These are phyloP conservation scores for Trichosanthes truncata DNA, from an alignment of 306 rosid species.

Conservation along the genomic window DNA sequence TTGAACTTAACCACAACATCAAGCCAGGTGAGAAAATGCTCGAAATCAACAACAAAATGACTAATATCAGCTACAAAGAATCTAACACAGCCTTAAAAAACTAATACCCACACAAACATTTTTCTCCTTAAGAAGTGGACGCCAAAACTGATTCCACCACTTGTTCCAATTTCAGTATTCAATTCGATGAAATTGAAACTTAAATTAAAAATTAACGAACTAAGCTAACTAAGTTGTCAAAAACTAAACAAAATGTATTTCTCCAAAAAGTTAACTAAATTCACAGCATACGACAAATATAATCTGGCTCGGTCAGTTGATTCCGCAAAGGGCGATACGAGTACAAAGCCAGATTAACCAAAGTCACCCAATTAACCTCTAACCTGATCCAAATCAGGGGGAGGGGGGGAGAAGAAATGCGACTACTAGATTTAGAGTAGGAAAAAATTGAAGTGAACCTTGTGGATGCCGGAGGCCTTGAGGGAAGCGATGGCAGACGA, in stretches of 20 bases:
- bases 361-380: not conserved
- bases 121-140: not conserved
- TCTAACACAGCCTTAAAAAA: not conserved
- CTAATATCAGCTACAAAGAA: not conserved
- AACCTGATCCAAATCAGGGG: not conserved
- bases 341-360: not conserved
- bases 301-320: not conserved
- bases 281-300: not conserved
- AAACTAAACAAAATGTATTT: not conserved
- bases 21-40: not conserved
- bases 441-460: constrained; percentile 22
- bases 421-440: not conserved
- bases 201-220: not conserved
- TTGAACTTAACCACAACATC: not conserved
- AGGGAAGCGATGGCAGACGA: constrained; percentile 47
- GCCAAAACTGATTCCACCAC: too few species aligned
- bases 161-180: not conserved
- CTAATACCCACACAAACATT: not conserved
- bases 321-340: not conserved
- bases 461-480: constrained; percentile 43
- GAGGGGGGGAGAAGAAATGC: not conserved
- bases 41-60: not conserved
- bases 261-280: not conserved
- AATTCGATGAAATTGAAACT: not conserved
- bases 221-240: not conserved